A percentile compares a stretch with the other conserved stretches of the same genome.
phyloP scores from a whole-genome alignment of 495 filamentous ascomycete species.

The Xylaria telfairii region DNA sequence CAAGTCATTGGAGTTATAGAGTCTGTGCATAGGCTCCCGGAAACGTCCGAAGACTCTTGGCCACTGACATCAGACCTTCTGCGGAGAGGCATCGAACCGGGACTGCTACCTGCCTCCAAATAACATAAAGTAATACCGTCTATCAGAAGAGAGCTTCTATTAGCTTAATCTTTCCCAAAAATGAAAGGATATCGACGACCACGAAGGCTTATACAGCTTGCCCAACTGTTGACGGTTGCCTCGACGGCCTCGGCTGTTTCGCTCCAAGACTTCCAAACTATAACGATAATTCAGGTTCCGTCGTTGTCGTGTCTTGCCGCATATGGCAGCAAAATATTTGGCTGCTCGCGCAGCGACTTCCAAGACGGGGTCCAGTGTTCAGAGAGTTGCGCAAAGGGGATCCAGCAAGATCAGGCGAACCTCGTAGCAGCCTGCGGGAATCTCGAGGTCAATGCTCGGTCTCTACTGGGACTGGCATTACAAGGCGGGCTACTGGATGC shows the following conservation, averaged over 20 bases:
- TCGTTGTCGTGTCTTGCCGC: slow-evolving; percentile 44
- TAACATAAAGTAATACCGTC: neutral
- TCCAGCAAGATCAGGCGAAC: slow-evolving; percentile 31
- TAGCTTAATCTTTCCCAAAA: neutral
- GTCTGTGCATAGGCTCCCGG: neutral
- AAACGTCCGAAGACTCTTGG: neutral
- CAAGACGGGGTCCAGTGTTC: slow-evolving; percentile 43
- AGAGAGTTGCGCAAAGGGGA: slow-evolving; percentile 39
- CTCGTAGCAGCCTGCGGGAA: slow-evolving; percentile 40
- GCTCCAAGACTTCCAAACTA: slow-evolving; percentile 46
- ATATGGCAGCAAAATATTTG: slow-evolving; percentile 43
- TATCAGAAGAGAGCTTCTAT: neutral
- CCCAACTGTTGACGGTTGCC: slow-evolving; percentile 37
- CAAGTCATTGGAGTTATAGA: neutral
- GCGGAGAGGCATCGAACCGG: neutral
- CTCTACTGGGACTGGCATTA: slow-evolving; percentile 46
- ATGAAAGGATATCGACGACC: slow-evolving; percentile 35
- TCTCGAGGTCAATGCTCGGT: slow-evolving; percentile 32
- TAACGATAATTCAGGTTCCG: slow-evolving; percentile 44
- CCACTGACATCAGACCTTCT: neutral
- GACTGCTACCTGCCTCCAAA: neutral
- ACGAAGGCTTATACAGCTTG: slow-evolving; percentile 31
- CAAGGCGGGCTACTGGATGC: slow-evolving; percentile 41
- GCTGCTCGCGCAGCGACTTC: slow-evolving; percentile 47
- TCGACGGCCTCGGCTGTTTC: slow-evolving; percentile 47